A percentile compares a stretch with the other conserved stretches of the same genome.
These are phyloP conservation scores for Xylariaceae sp. DNA, from an alignment of 2,329 filamentous ascomycete species.

Conservation along the genomic window DNA sequence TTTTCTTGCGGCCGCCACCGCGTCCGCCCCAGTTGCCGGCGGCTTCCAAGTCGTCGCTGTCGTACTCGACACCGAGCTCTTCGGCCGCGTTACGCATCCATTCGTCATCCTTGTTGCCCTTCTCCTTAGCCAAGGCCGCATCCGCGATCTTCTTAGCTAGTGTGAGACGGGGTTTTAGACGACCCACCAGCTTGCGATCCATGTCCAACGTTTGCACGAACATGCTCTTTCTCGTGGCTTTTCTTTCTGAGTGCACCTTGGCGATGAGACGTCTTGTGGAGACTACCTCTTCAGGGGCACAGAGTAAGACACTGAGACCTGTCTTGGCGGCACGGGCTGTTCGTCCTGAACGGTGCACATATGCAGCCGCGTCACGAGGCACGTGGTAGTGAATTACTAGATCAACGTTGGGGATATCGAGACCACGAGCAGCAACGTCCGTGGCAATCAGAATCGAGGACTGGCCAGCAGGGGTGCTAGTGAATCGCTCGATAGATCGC, in stretches of 20 bases:
- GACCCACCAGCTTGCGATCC: constrained; percentile 70
- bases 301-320: constrained; percentile 82
- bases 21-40: constrained; percentile 59
- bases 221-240: constrained; percentile 49
- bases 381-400: constrained; percentile 94
- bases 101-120: constrained; percentile 74
- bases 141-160: constrained; percentile 88
- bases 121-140: constrained; percentile 77
- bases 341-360: constrained; percentile 91
- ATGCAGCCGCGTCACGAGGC: constrained; percentile 83
- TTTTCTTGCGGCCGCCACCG: constrained; percentile 67
- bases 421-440: constrained; percentile 85
- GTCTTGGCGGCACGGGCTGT: constrained; percentile 77
- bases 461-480: constrained; percentile 50
- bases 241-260: constrained; percentile 70
- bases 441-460: constrained; percentile 77
- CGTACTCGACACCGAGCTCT: constrained; percentile 89
- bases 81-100: constrained; percentile 82
- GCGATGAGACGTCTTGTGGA: constrained; percentile 77
- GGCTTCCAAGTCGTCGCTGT: constrained; percentile 75
- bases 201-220: constrained; percentile 78
- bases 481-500: constrained; percentile 87
- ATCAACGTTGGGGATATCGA: constrained; percentile 88
- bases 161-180: constrained; percentile 69
- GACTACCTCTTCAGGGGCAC: constrained; percentile 82